Base-by-base conservation (phyloP, 2,329 filamentous ascomycete species). In the Aspergillus carbonarius region DNA sequence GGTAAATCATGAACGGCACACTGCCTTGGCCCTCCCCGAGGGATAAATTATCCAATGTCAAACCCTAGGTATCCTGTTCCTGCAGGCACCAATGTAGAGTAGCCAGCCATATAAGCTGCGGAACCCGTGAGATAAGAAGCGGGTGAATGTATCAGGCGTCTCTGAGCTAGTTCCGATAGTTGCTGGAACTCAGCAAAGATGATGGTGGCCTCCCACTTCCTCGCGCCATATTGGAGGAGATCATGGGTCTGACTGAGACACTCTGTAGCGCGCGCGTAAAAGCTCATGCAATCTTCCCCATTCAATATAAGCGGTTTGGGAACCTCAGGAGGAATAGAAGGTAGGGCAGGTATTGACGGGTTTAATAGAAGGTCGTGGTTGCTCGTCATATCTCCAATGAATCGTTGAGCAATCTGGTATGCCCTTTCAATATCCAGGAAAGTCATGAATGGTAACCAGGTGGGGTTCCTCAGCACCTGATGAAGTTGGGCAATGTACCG, bases 391-490 rank as follows among this genome's bases (percentile, higher is more conserved):
- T 85, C 77, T 58, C 84, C 79, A 27, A 87, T 75, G 54, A 88
- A 83, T 55, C 84, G 82, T 46, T 78, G 78, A 15, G 82, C 83
- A 1, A 85, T 83, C 75, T 85, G 96, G 69, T 91, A 95, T 1
- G 91, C 88, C 54, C 93, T 87, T 68, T 96, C 83, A 1, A 92
- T 90, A 70, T 97, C 93, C 69, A 96, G 88, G 67, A 93, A 96
- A 0, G 91, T 93, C 68, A 95, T 85, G 53, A 93, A 89, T 4
- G 88, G 84, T 15, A 83, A 81, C 60, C 86, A 83, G 32, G 80
- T 76, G 4, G 83, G 73, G 64, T 84, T 82, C 58, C 83, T 82
- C 23, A 90, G 82, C 47, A 92, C 83, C 5, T 86, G 84, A 66
- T 90, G 84, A 62, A 96, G 86, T 60, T 86, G 85, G 59, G 90